phyloP scores from a whole-genome alignment of 371 early-diverging fungal species.

The Mucor mucedo region DNA sequence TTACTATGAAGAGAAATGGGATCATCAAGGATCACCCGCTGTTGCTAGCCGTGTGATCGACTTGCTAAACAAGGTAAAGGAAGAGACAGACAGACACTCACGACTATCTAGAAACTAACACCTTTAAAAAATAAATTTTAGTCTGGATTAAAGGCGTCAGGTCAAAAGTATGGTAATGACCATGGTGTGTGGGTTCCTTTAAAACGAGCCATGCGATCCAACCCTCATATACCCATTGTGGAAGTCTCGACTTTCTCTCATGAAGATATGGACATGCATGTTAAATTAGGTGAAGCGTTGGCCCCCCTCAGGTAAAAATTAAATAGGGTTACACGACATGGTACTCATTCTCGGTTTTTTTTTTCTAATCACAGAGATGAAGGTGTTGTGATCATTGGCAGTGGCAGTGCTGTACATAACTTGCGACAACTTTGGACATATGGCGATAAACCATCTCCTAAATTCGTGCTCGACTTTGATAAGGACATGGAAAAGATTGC shows the following conservation, averaged over 20 bases:
- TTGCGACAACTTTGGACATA: constrained; percentile 45
- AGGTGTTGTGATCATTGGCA: constrained; percentile 62
- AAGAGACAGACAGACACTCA: too few relatives aligned
- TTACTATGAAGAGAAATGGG: constrained; percentile 63
- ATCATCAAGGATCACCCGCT: constrained; percentile 58
- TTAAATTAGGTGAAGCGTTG: constrained; percentile 37
- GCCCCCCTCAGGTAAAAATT: constrained; percentile 36
- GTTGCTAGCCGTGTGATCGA: constrained; percentile 58
- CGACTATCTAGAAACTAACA: too few relatives aligned
- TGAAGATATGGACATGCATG: constrained; percentile 35
- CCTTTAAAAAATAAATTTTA: constrained; percentile 9
- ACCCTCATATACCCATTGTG: constrained; percentile 62
- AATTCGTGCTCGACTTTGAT: constrained; percentile 36
- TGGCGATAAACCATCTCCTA: constrained; percentile 30
- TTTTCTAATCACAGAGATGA: constrained; percentile 42
- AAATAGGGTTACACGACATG: background rate
- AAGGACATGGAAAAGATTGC: constrained; percentile 30
- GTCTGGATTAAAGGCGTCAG: constrained; percentile 46
- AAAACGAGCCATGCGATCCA: constrained; percentile 55
- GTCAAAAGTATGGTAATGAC: constrained; percentile 59
- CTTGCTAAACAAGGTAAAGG: constrained; percentile 42
- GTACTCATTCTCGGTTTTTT: background rate
- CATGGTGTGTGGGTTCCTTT: constrained; percentile 71
- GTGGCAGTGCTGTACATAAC: constrained; percentile 69
- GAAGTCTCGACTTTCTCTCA: constrained; percentile 55